These are phyloP conservation scores for Zymoseptoria pseudotritici DNA, from an alignment of 2,329 filamentous ascomycete genomes.

Conservation along the genomic window DNA sequence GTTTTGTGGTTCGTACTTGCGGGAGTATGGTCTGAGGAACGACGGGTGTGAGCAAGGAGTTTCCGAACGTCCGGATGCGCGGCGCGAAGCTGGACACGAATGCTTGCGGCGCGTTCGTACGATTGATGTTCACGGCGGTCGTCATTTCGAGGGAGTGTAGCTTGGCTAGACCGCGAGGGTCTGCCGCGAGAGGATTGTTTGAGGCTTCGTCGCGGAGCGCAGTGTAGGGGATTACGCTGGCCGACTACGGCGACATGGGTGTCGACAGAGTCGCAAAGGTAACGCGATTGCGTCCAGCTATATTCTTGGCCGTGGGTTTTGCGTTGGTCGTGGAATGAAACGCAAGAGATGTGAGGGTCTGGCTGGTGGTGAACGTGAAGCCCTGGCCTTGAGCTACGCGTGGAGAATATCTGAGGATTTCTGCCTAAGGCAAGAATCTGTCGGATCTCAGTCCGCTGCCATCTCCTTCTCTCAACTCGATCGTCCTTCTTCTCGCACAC, in stretches of 20 bases:
- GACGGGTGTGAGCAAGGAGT: slow-evolving; percentile 81
- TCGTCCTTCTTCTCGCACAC: not conserved
- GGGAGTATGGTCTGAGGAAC: slow-evolving; percentile 62
- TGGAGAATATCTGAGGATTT: not conserved
- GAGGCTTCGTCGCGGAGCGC: slow-evolving; percentile 8
- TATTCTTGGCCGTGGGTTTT: not conserved
- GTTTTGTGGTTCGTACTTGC: slow-evolving; percentile 82
- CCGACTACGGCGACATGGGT: slow-evolving; percentile 13
- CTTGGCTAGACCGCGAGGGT: slow-evolving; percentile 9
- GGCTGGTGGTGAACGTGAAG: not conserved
- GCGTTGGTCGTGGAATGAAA: not conserved
- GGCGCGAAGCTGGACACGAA: slow-evolving; percentile 90
- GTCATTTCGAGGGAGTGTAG: slow-evolving; percentile 9
- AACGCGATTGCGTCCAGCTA: slow-evolving; percentile 2
- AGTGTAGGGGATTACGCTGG: not conserved
- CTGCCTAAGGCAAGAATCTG: not conserved
- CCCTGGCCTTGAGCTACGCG: not conserved
- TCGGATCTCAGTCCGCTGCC: no score
- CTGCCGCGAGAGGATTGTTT: slow-evolving; percentile 4
- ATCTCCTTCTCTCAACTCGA: not conserved
- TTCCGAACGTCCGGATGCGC: slow-evolving; percentile 80
- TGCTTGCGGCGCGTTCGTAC: slow-evolving; percentile 62
- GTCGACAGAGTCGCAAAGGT: slow-evolving; percentile 18
- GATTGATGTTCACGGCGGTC: slow-evolving; percentile 23
- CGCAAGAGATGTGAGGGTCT: not conserved